Evolutionary conservation across 192 early-diverging fungal genomes (phyloP).

Genomic region (Spinellus fusiger): DNA sequence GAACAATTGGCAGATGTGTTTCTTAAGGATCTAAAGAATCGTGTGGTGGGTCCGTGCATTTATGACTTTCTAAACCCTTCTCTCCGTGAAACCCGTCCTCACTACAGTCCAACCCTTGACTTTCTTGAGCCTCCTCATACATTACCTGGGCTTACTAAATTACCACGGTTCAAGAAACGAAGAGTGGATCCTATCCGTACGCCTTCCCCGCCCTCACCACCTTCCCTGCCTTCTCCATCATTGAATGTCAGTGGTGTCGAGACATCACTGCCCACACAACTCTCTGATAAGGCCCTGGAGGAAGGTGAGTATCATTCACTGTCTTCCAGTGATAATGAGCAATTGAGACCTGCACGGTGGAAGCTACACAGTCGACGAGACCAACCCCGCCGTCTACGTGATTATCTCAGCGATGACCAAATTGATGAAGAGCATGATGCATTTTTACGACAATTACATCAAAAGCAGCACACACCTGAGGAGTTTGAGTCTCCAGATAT

Average conservation of each 20-base stretch:
- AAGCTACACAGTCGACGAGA: slow-evolving; percentile 13
- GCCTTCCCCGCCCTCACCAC: neutral
- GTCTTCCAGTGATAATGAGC: slow-evolving; percentile 14
- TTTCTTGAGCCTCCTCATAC: neutral
- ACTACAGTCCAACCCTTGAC: neutral
- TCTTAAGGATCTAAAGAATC: slow-evolving; percentile 45
- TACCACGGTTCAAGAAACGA: neutral
- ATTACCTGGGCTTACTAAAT: neutral
- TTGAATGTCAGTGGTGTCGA: neutral
- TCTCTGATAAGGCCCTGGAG: neutral
- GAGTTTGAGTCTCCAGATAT: neutral
- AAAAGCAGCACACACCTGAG: neutral
- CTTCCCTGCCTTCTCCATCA: neutral
- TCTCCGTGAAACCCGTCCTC: too few species aligned
- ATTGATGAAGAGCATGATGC: slow-evolving; percentile 33
- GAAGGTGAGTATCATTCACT: slow-evolving; percentile 26
- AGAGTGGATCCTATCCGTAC: neutral
- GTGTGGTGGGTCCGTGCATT: slow-evolving; percentile 42
- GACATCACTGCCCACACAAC: neutral
- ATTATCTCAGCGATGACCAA: slow-evolving; percentile 42
- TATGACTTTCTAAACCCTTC: slow-evolving; percentile 38
- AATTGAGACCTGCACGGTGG: neutral
- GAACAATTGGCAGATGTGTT: slow-evolving; percentile 47
- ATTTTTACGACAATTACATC: slow-evolving; percentile 40
- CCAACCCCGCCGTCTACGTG: slow-evolving; percentile 35